Evolutionary conservation across 306 rosid genomes (phyloP).

Genomic region (Argentina anserina): DNA sequence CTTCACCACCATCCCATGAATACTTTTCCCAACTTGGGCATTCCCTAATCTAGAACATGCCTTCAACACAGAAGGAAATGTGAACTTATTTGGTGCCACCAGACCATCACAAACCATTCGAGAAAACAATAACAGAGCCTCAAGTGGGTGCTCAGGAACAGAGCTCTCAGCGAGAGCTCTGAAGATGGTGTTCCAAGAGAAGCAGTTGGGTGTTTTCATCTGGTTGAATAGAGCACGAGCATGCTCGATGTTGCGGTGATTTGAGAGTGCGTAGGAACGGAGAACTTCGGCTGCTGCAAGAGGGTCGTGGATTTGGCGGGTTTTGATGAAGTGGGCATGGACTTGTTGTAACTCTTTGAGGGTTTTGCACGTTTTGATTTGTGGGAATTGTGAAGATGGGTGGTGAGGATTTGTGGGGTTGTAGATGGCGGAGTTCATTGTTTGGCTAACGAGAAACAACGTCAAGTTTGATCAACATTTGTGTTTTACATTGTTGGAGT

Average conservation of each 20-base stretch:
- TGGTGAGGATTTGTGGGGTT: conserved; percentile 24
- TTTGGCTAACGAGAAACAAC: background rate
- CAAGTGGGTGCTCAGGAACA: conserved; percentile 20
- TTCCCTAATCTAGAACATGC: conserved; percentile 50
- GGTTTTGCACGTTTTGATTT: conserved; percentile 50
- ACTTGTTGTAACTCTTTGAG: conserved; percentile 54
- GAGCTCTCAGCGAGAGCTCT: conserved; percentile 57
- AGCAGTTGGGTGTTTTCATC: conserved; percentile 53
- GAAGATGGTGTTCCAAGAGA: conserved; percentile 68
- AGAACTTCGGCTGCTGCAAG: conserved; percentile 55
- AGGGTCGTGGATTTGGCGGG: conserved; percentile 51
- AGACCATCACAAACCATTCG: conserved; percentile 46
- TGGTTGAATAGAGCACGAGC: conserved; percentile 43
- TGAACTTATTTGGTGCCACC: conserved; percentile 56
- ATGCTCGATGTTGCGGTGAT: conserved; percentile 32
- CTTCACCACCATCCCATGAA: conserved; percentile 67
- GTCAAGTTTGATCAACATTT: background rate
- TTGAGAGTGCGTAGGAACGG: conserved; percentile 42
- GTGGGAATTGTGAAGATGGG: conserved; percentile 46
- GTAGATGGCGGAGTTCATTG: conserved; percentile 38
- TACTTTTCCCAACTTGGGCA: conserved; percentile 56
- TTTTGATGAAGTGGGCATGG: conserved; percentile 66
- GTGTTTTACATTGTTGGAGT: no score
- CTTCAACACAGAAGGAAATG: conserved; percentile 68
- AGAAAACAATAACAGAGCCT: conserved; percentile 42